Base-by-base conservation (phyloP, 257 asterid species). In the Salvia hispanica region DNA sequence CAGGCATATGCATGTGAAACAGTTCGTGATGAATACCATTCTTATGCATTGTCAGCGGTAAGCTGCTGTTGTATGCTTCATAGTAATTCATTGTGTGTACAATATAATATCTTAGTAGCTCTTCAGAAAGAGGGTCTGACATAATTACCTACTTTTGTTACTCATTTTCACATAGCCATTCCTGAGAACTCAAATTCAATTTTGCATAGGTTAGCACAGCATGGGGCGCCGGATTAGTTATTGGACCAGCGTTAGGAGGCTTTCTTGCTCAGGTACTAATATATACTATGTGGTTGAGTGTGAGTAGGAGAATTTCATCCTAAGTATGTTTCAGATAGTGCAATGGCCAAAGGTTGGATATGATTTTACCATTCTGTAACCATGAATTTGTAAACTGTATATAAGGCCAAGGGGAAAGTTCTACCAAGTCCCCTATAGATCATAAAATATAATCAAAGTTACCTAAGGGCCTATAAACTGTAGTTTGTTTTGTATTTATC, bases 181-280 rank as follows among this genome's bases (percentile, higher is more conserved):
- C 55, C 63, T 76, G 54, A 36, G 37, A 48, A 58, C 52, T 55
- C 42, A 15, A 14, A 31, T 72, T 76, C 9, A 15, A 31, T 25
- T 3, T 47, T 70, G 45, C 14, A 62, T 51, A 91, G 97, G 93
- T 88, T 66, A 83, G 89, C 72, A 91, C 96, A 46, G 79, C 97
- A 58, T 91, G 96, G 97, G 97, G 95, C 50, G 66, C 83, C 50
- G 96, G 95, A 52, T 75, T 91, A 73, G 81, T 91, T 57, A 83
- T 91, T 25, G 97, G 97, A 65, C 97, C 97, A 55, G 96, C 96
- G 67, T 57, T 91, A 45, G 97, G 97, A 58, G 97, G 97, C 43
- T 91, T 56, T 74, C 95, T 91, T 64, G 96, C 96, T 66, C 92
- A 88, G 97, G 97, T 90, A 73, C 58, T 25, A 42, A 37, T 36